Evolutionary conservation across 768 basidiomycete genomes (phyloP).

Genomic region (Collybia mongolica): DNA sequence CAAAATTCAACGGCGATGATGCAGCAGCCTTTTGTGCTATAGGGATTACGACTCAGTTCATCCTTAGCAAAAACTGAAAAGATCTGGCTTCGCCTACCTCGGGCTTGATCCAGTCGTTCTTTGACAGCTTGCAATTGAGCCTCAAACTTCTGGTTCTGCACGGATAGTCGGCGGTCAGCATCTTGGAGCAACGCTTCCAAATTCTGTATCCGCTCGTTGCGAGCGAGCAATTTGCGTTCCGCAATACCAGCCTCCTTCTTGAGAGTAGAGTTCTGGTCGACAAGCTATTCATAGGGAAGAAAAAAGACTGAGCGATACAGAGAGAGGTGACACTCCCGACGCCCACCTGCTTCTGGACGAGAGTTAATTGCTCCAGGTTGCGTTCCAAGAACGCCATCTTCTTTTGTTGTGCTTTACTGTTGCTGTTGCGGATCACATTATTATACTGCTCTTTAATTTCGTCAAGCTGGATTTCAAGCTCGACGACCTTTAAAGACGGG

Average conservation of each 20-base stretch:
- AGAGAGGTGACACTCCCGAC: conserved; percentile 4
- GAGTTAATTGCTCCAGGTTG: conserved; percentile 91
- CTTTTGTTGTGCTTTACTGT: conserved; percentile 97
- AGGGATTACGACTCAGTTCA: conserved; percentile 9
- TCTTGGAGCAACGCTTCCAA: conserved; percentile 91
- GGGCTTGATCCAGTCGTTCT: conserved; percentile 88
- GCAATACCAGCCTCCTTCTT: conserved; percentile 98
- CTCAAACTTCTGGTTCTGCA: conserved; percentile 96
- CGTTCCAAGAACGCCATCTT: conserved; percentile 99
- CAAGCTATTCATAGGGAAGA: conserved; percentile 57
- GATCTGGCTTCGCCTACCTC: conserved; percentile 64
- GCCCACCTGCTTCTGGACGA: conserved; percentile 94
- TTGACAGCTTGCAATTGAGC: conserved; percentile 88
- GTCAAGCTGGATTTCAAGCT: conserved; percentile 97
- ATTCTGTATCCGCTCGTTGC: conserved; percentile 97
- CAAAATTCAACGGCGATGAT: conserved; percentile 78
- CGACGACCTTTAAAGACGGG: conserved; percentile 72
- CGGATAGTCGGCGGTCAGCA: conserved; percentile 87
- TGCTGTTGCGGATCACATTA: conserved; percentile 97
- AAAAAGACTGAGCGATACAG: conserved; percentile 5
- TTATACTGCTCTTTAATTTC: conserved; percentile 99
- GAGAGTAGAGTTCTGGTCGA: conserved; percentile 94
- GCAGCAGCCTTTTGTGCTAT: conserved; percentile 77
- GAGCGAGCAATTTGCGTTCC: conserved; percentile 92
- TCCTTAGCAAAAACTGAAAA: background rate